Conservation (phyloP, 176 grass and related monocot genomes). For the Paspalum notatum region DNA sequence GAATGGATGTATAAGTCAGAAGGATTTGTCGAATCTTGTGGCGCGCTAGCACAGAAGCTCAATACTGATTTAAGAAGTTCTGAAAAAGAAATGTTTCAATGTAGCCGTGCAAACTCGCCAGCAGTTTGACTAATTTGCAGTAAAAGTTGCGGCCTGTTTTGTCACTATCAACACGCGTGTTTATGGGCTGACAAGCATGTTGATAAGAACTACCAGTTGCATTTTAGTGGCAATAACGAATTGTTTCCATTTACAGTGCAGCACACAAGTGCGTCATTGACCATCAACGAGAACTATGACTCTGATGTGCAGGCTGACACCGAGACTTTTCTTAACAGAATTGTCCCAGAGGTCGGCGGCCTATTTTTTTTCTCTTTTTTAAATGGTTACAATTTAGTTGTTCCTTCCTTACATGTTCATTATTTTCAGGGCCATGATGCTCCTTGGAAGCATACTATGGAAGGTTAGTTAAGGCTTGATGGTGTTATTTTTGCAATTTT, state of each 20-base stretch:
- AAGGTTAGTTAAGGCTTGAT: conserved; percentile 59
- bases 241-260: conserved; percentile 65
- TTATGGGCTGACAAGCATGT: conserved; percentile 18
- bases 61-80: background rate
- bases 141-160: background rate
- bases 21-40: conserved; percentile 10
- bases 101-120: background rate
- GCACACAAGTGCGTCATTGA: conserved; percentile 97
- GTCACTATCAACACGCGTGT: background rate
- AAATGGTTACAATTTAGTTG: conserved; percentile 2
- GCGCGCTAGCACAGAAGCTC: background rate
- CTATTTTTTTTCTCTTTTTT: conserved; percentile 9
- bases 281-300: conserved; percentile 98
- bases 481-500: background rate
- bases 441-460: conserved; percentile 95
- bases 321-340: conserved; percentile 87
- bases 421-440: conserved; percentile 74
- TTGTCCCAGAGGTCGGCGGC: conserved; percentile 80
- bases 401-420: conserved; percentile 28
- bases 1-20: background rate
- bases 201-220: background rate
- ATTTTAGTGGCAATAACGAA: conserved; percentile 25
- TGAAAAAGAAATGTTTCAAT: background rate
- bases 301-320: conserved; percentile 91
- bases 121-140: background rate